Conservation (phyloP, 73 alveolate genomes). For the Tetrahymena malaccensis region DNA sequence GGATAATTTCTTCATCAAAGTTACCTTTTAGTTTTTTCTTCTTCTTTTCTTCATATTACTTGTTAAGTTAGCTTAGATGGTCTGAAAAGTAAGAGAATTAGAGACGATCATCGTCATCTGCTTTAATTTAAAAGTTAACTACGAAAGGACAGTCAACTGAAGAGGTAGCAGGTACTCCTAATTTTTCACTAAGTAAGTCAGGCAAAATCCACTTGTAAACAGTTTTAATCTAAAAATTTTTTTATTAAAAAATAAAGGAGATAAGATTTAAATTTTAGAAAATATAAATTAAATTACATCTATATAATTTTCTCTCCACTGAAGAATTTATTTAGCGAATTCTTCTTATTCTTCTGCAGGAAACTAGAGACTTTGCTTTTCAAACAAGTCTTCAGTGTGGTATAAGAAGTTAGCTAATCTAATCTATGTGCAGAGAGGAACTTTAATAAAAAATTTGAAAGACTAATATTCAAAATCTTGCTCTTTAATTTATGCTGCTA, state of each 20-base stretch:
- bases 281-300: slow-evolving; percentile 8
- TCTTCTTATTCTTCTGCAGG: not conserved
- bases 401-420: not conserved
- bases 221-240: not conserved
- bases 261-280: not conserved
- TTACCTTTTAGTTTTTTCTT: slow-evolving; percentile 24
- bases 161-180: not conserved
- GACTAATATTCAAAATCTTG: slow-evolving; percentile 20
- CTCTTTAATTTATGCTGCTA: not conserved
- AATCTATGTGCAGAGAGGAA: slow-evolving; percentile 6
- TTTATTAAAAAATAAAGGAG: not conserved
- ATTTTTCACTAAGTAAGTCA: not conserved
- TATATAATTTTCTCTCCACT: not conserved
- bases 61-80: not conserved
- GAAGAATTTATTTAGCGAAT: not conserved
- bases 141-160: slow-evolving; percentile 4
- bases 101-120: slow-evolving; percentile 29
- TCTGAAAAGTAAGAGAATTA: slow-evolving; percentile 7
- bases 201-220: not conserved
- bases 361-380: not conserved
- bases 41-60: slow-evolving; percentile 17
- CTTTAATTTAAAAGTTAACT: slow-evolving; percentile 8
- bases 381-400: not conserved
- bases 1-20: slow-evolving; percentile 5
- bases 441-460: slow-evolving; percentile 26